Conservation (phyloP, 2,329 filamentous ascomycete genomes). For the Botrytis cinerea region DNA sequence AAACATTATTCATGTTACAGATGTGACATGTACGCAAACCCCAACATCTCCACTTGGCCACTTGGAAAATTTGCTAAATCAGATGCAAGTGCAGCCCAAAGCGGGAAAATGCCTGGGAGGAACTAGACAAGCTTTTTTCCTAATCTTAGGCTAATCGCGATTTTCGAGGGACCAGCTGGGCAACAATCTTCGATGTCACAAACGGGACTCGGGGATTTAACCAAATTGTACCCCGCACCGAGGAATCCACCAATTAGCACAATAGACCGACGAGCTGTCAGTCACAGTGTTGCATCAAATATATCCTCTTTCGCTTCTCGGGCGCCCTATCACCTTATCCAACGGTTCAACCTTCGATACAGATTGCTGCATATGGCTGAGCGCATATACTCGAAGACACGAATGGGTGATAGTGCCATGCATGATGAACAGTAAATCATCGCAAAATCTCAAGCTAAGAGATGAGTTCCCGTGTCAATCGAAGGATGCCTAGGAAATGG, state of each 20-base stretch:
- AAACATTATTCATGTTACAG: constrained; percentile 20
- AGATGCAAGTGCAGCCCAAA: neutral
- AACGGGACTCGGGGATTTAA: constrained; percentile 12
- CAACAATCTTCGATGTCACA: constrained; percentile 9
- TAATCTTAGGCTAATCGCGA: constrained; percentile 1
- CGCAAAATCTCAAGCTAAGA: neutral
- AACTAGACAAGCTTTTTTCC: constrained; percentile 13
- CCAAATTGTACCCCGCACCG: constrained; percentile 12
- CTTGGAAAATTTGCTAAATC: neutral
- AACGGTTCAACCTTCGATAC: neutral
- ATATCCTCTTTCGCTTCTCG: neutral
- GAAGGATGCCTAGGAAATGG: neutral
- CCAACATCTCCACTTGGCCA: constrained; percentile 2
- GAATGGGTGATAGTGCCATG: constrained; percentile 3
- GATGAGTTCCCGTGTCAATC: neutral
- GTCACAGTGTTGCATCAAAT: neutral
- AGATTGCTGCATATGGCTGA: neutral
- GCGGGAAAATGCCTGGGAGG: neutral
- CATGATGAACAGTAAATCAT: neutral
- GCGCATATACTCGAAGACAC: neutral
- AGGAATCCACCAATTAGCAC: neutral
- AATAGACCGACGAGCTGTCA: constrained; percentile 6
- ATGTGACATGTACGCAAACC: constrained; percentile 1
- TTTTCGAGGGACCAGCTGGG: constrained; percentile 6
- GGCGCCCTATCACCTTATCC: neutral